phyloP scores from a whole-genome alignment of 305 asterid species.

The Solanum hybrid region DNA sequence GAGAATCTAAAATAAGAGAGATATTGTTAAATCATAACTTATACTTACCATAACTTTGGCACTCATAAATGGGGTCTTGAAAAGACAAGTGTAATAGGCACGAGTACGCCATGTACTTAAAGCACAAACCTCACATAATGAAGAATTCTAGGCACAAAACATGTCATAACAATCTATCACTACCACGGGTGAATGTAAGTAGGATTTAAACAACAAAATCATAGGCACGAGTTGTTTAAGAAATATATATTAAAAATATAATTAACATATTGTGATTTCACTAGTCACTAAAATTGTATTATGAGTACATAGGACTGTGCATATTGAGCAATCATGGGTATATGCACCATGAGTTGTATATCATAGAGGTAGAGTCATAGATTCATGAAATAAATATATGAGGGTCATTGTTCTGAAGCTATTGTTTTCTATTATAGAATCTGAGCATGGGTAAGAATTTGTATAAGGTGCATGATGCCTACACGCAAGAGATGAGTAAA shows the following conservation, averaged over 20 bases:
- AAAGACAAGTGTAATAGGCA: neutral
- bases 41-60: neutral
- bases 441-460: neutral
- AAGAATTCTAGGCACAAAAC: neutral
- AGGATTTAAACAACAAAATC: neutral
- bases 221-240: neutral
- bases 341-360: neutral
- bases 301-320: neutral
- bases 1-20: neutral
- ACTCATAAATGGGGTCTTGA: neutral
- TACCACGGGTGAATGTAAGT: neutral
- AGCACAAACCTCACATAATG: neutral
- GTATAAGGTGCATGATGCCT: neutral
- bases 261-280: neutral
- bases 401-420: neutral
- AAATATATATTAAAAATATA: too few species aligned
- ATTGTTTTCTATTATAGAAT: neutral
- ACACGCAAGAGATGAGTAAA: neutral
- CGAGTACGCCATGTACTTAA: neutral
- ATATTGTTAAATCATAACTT: neutral
- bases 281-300: neutral
- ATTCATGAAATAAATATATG: too few species aligned
- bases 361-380: neutral
- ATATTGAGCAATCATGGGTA: neutral
- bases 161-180: neutral